phyloP scores from a whole-genome alignment of 345 rosid species.

The Eucalyptus tenuipes region DNA sequence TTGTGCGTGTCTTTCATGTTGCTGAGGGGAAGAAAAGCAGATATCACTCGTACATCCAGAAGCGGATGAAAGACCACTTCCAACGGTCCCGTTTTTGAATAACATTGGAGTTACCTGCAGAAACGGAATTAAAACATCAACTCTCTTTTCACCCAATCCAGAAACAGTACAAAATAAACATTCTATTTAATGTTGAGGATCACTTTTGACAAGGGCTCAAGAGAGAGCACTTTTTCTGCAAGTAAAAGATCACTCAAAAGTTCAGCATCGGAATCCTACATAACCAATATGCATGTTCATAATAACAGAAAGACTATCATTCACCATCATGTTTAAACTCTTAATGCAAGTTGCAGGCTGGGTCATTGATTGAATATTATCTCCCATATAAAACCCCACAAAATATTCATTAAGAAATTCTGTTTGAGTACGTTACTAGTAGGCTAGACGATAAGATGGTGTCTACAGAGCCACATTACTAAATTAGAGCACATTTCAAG shows the following conservation, averaged over 20 bases:
- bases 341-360: background rate
- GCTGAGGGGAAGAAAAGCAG: conserved; percentile 6
- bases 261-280: background rate
- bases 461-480: background rate
- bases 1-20: conserved; percentile 17
- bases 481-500: background rate
- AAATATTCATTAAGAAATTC: background rate
- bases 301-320: background rate
- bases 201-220: background rate
- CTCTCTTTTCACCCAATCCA: background rate
- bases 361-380: background rate
- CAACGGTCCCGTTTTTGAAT: conserved; percentile 10
- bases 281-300: background rate
- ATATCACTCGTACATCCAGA: conserved; percentile 14
- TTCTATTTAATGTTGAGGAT: background rate
- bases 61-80: conserved; percentile 16
- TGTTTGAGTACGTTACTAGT: background rate
- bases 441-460: background rate
- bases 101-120: conserved; percentile 25
- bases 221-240: background rate
- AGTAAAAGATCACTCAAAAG: background rate
- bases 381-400: background rate
- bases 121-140: background rate
- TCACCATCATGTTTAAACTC: background rate
- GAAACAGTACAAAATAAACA: background rate